Evolutionary conservation across 2,329 filamentous ascomycete genomes (phyloP).

Genomic region (Cucurbitaria berberidis): DNA sequence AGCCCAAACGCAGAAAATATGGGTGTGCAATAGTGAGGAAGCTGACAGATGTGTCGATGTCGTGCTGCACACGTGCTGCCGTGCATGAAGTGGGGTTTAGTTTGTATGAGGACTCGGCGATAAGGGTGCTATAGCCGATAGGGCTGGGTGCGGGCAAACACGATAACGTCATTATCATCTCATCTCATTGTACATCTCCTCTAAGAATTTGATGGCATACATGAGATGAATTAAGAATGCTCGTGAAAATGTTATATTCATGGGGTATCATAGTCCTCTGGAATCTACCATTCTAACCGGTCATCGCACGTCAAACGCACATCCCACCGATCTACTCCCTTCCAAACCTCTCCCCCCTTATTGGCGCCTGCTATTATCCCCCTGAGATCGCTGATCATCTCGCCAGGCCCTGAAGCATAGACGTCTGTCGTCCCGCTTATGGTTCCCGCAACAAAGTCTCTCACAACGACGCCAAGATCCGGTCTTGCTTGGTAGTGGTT

Average conservation of each 20-base stretch:
- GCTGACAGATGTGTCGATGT: no score
- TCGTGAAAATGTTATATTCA: conserved; percentile 1
- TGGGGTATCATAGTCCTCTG: conserved; percentile 29
- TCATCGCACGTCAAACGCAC: conserved; percentile 43
- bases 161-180: no score
- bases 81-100: not conserved
- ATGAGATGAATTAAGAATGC: not conserved
- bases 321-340: conserved; percentile 38
- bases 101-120: not conserved
- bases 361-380: conserved; percentile 40
- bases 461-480: conserved; percentile 24
- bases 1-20: no score
- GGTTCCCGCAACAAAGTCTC: conserved; percentile 31
- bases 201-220: no score
- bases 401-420: conserved; percentile 40
- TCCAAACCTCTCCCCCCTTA: conserved; percentile 42
- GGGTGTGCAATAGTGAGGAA: no score
- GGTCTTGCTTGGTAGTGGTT: conserved; percentile 36
- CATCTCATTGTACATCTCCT: no score
- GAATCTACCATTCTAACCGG: conserved; percentile 40
- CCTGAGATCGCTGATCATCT: conserved; percentile 43
- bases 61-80: not conserved
- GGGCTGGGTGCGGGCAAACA: not conserved
- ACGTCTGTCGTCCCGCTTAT: conserved; percentile 37
- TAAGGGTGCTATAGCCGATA: not conserved